Percentiles rank a stretch among this genome's conserved stretches.
phyloP scores from a whole-genome alignment of 805 yeast species.

The Metschnikowia proteae region DNA sequence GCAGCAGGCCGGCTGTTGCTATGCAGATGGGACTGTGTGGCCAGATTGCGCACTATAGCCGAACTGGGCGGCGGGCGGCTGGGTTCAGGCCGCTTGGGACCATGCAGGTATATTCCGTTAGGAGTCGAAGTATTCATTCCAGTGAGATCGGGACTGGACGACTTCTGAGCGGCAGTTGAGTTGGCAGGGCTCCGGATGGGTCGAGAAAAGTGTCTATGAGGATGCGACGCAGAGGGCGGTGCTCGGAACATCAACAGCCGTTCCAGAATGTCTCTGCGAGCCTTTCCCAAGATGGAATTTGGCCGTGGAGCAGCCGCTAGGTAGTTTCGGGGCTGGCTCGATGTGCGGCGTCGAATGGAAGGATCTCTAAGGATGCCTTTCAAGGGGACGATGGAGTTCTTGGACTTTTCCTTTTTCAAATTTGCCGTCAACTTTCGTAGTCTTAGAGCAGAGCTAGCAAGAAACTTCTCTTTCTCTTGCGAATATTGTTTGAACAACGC shows the following conservation, averaged over 20 bases:
- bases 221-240: neutral
- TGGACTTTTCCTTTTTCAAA: slow-evolving; percentile 38
- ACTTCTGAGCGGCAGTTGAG: neutral
- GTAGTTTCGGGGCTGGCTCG: neutral
- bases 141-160: neutral
- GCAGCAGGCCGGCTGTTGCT: slow-evolving; percentile 6
- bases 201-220: neutral
- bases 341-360: slow-evolving; percentile 12
- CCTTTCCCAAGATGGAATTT: slow-evolving; percentile 33
- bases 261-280: slow-evolving; percentile 32
- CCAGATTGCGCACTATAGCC: neutral
- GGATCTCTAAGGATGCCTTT: slow-evolving; percentile 16
- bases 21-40: neutral
- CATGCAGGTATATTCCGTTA: slow-evolving; percentile 1
- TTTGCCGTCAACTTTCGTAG: slow-evolving; percentile 40
- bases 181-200: slow-evolving; percentile 4
- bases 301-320: slow-evolving; percentile 2
- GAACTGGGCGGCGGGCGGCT: neutral
- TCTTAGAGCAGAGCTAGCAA: slow-evolving; percentile 43
- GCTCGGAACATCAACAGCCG: slow-evolving; percentile 30
- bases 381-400: slow-evolving; percentile 33
- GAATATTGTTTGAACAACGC: slow-evolving; percentile 37
- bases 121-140: slow-evolving; percentile 3
- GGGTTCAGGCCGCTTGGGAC: neutral
- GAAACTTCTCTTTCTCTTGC: slow-evolving; percentile 40